Base-by-base conservation (phyloP, 192 early-diverging fungal species). In the Mortierella antarctica region DNA sequence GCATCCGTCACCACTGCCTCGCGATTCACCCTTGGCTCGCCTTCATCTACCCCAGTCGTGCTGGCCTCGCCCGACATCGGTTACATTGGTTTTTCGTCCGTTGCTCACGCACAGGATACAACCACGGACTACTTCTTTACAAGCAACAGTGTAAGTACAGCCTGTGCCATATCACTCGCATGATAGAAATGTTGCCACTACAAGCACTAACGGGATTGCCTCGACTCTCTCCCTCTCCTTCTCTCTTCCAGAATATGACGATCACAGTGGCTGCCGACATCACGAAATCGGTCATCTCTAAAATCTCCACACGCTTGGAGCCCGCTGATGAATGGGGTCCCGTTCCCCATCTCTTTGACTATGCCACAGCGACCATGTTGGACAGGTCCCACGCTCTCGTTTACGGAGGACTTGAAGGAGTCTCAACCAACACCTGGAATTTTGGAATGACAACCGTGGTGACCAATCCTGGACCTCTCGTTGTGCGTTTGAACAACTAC, bases 291-390 rank as follows among this genome's bases (percentile, higher is more conserved):
- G 11, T 21, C 0, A 60, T 78, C 17, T 8, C 18, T 39, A 40
- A 53, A 0, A 40, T 59, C 20, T 79, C 75, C 12, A 79, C 69
- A 14, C 68, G 75, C 7, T 0, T 0, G 10, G 21, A 54, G 18
- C 69, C 75, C 12, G 10, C 15, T 4, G 69, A 79, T 12, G 0
- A 0, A 0, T 0, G 15, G 18, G 68, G 74, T 1, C n/a, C 44
- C 47, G 74, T 71, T 3, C 54, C 77, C 41, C 53, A 62, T 5
- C 31, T 80, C 21, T 67, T 45, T 42, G 23, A 62, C 15, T 80
- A 68, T 67, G 69, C 57, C 7, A 60, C 77, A 12, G 70, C 77
- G 4, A 70, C 77, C 49, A 58, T 61, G 45, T 62, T 60, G 42
- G 12, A 10, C 6, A 40, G 47, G 13, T 13, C 18, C 21, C 21